Evolutionary conservation across 768 basidiomycete genomes (phyloP), one percentile per base, ranked within the genome.

Genomic region (Suillus lakei): DNA sequence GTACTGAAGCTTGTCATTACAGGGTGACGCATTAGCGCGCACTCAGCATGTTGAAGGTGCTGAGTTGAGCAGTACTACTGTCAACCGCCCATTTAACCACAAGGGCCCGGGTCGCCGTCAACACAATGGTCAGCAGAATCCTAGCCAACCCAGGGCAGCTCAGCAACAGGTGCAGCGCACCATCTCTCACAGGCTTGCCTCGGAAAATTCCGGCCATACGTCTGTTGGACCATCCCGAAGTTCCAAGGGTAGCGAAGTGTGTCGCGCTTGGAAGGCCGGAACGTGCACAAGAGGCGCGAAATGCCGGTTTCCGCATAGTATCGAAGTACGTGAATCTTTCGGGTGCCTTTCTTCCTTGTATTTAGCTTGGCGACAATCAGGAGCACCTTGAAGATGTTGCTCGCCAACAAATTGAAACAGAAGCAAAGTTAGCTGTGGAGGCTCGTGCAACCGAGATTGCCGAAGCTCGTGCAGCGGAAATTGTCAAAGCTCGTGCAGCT

Each of bases 231-330:
- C 61, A 59, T 48, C 43, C 53, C 32, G 55, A 50, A 3, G 54
- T 38, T 50, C 70, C 68, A 76, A 74, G 65, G 66, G 61, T 58
- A 66, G 64, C 50, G 67, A 67, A 16, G 62, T 15, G 56, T 77
- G 76, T 68, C 70, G 65, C 41, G 69, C 74, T 60, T 80, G 80
- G 82, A 80, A 73, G 56, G 72, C 72, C 60, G 81, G 82, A 50
- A 73, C 71, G 9, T 83, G 82, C 69, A 64, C 69, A 61, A 77
- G 70, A 65, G 81, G 80, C 21, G 62, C 72, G 9, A 73, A 73
- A 55, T 82, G 82, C 63, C 67, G 72, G 56, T 82, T 73, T 58
- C 54, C n/a, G 12, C 82, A 82, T 59, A 71, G 74, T 46, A 61
- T 71, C 5, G 68, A 75, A n/a, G 79, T 80, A 69, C n/a, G 71